Percentiles rank a stretch among this genome's conserved stretches.
Conservation (phyloP, 257 asterid species). For the Rauvolfia tetraphylla region DNA sequence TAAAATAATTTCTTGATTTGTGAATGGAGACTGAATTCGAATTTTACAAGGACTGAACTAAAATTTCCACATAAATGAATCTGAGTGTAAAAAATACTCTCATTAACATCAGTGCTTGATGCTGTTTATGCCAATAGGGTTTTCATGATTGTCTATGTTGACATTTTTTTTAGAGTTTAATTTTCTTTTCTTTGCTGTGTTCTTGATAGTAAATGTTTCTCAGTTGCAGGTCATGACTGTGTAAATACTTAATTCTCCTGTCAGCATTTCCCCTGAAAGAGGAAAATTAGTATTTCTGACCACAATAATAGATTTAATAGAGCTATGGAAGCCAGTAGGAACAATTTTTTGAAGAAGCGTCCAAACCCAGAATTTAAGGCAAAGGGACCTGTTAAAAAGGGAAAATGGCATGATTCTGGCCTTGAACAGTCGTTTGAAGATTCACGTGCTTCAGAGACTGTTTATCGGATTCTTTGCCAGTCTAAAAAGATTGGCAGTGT, state of each 20-base stretch:
- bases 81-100: background rate
- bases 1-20: background rate
- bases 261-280: background rate
- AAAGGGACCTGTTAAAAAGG: slow-evolving; percentile 47
- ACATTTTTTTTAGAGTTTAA: too few species aligned
- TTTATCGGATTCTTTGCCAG: slow-evolving; percentile 61
- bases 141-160: background rate
- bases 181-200: background rate
- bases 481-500: slow-evolving; percentile 74
- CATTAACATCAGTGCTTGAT: background rate
- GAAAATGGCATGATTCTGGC: slow-evolving; percentile 38
- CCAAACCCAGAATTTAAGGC: slow-evolving; percentile 59
- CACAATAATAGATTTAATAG: background rate
- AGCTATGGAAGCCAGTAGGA: slow-evolving; percentile 58
- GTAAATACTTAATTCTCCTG: background rate
- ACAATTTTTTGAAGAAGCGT: slow-evolving; percentile 36
- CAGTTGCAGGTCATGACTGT: slow-evolving; percentile 10
- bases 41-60: background rate
- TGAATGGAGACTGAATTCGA: background rate
- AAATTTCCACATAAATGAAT: background rate
- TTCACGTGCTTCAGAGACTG: slow-evolving; percentile 46
- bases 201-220: background rate
- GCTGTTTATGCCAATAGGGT: slow-evolving; percentile 1
- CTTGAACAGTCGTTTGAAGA: slow-evolving; percentile 39
- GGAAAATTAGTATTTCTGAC: background rate